A percentile compares a stretch with the other conserved stretches of the same genome.
Conservation (phyloP, 2,329 filamentous ascomycete genomes). For the Pseudogymnoascus sp. region DNA sequence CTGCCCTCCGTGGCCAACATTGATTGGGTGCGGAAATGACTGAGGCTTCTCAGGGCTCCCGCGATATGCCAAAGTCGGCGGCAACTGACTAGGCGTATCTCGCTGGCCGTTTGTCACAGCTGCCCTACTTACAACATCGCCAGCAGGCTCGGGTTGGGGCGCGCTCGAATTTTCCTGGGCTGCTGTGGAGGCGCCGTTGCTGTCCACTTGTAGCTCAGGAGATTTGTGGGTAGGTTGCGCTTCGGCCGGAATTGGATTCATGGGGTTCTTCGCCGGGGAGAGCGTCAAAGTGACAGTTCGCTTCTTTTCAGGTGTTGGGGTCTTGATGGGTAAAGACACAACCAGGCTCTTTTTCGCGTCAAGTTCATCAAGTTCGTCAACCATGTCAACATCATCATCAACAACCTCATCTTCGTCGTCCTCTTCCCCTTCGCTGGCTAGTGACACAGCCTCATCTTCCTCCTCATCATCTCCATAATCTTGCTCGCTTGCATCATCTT, state of each 20-base stretch:
- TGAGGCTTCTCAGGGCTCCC: slow-evolving; percentile 50
- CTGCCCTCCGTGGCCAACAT: slow-evolving; percentile 19
- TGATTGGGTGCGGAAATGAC: slow-evolving; percentile 20
- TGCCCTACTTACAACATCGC: neutral
- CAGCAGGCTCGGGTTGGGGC: neutral
- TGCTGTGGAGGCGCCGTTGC: neutral
- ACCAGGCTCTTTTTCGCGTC: slow-evolving; percentile 54
- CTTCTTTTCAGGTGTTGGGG: slow-evolving; percentile 27
- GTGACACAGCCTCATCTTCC: slow-evolving; percentile 57
- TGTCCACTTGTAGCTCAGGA: slow-evolving; percentile 27
- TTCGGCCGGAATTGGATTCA: slow-evolving; percentile 14
- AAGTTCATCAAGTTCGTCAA: slow-evolving; percentile 43
- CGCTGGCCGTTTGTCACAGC: neutral
- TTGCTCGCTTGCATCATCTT: slow-evolving; percentile 63
- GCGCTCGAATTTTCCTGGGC: slow-evolving; percentile 12
- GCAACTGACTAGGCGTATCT: slow-evolving; percentile 6
- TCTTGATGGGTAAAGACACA: slow-evolving; percentile 58
- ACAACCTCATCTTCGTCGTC: slow-evolving; percentile 38
- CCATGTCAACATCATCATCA: slow-evolving; percentile 41
- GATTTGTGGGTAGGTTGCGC: slow-evolving; percentile 33
- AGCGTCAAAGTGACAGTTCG: slow-evolving; percentile 26
- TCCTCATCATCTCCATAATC: slow-evolving; percentile 71
- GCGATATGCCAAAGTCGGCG: slow-evolving; percentile 46
- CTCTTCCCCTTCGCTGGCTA: slow-evolving; percentile 44
- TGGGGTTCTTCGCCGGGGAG: slow-evolving; percentile 17